Percentiles rank a stretch among this genome's conserved stretches.
These are phyloP conservation scores for Neopestalotiopsis rosae DNA, from an alignment of 2,329 filamentous ascomycete genomes.

Conservation along the genomic window DNA sequence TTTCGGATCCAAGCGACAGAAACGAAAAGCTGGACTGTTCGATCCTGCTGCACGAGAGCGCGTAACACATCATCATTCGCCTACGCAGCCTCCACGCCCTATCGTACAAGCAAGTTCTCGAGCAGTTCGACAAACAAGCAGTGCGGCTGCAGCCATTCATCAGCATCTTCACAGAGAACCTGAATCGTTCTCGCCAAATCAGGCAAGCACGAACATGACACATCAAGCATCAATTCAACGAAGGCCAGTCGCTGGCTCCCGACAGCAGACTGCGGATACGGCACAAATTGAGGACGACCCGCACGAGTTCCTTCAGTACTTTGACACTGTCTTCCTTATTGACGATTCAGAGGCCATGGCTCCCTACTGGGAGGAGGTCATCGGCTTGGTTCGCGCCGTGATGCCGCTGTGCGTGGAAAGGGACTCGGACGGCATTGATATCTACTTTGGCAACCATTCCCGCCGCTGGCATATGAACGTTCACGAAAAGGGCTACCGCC, in stretches of 20 bases:
- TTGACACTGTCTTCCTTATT: conserved; percentile 77
- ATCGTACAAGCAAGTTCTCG: background rate
- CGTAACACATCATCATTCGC: background rate
- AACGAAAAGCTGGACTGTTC: background rate
- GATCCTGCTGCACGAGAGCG: background rate
- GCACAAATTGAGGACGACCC: conserved; percentile 50
- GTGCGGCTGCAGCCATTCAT: background rate
- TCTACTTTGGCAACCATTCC: conserved; percentile 72
- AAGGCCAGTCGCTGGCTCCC: background rate
- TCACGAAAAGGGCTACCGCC: conserved; percentile 25
- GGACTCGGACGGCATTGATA: conserved; percentile 73
- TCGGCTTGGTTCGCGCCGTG: conserved; percentile 65
- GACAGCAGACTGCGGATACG: background rate
- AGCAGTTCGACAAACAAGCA: background rate
- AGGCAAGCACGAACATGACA: background rate
- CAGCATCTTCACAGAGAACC: background rate
- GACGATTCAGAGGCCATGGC: conserved; percentile 76
- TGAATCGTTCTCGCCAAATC: background rate
- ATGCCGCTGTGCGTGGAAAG: conserved; percentile 70
- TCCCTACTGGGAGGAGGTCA: conserved; percentile 67
- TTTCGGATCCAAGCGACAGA: background rate
- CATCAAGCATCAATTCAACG: background rate
- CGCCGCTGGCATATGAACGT: conserved; percentile 25
- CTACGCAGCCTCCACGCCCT: background rate
- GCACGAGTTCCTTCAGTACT: conserved; percentile 67